phyloP scores from a whole-genome alignment of 2,329 filamentous ascomycete species.

The Fusarium abutilonis region DNA sequence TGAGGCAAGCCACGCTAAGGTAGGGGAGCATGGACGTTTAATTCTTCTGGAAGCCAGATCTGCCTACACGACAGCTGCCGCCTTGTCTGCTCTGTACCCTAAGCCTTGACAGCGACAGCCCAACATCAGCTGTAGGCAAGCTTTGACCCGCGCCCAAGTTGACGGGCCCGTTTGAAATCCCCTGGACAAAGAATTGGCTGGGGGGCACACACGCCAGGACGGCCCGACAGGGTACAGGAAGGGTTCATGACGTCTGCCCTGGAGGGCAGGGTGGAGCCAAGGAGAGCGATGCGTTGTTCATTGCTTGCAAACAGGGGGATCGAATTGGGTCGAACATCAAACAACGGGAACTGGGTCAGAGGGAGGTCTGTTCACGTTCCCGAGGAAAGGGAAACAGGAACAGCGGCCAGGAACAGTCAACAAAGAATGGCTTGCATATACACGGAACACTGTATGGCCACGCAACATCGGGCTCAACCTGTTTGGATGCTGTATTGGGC shows the following conservation, averaged over 20 bases:
- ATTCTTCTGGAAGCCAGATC: slow-evolving; percentile 45
- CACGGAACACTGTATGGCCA: slow-evolving; percentile 17
- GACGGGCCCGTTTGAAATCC: slow-evolving; percentile 35
- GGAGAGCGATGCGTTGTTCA: slow-evolving; percentile 35
- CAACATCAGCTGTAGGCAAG: slow-evolving; percentile 36
- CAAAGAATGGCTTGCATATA: slow-evolving; percentile 33
- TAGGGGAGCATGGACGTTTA: slow-evolving; percentile 27
- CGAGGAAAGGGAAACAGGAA: slow-evolving; percentile 40
- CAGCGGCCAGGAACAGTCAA: slow-evolving; percentile 30
- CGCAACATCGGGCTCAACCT: slow-evolving; percentile 16
- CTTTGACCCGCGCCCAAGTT: slow-evolving; percentile 42
- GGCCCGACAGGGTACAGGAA: slow-evolving; percentile 37
- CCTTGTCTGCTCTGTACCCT: slow-evolving; percentile 13
- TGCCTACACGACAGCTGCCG: slow-evolving; percentile 34
- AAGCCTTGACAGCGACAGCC: slow-evolving; percentile 38
- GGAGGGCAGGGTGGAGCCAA: slow-evolving; percentile 22
- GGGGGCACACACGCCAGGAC: slow-evolving; percentile 42
- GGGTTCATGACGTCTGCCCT: slow-evolving; percentile 44
- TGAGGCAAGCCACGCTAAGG: slow-evolving; percentile 44
- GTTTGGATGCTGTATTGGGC: slow-evolving; percentile 26
- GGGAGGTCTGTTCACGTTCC: slow-evolving; percentile 45
- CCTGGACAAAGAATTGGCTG: slow-evolving; percentile 25
- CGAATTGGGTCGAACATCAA: slow-evolving; percentile 33
- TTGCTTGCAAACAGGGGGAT: slow-evolving; percentile 28
- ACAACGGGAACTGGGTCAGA: slow-evolving; percentile 39